phyloP scores from a whole-genome alignment of 2,329 filamentous ascomycete species.

The Bipolaris zeicola region DNA sequence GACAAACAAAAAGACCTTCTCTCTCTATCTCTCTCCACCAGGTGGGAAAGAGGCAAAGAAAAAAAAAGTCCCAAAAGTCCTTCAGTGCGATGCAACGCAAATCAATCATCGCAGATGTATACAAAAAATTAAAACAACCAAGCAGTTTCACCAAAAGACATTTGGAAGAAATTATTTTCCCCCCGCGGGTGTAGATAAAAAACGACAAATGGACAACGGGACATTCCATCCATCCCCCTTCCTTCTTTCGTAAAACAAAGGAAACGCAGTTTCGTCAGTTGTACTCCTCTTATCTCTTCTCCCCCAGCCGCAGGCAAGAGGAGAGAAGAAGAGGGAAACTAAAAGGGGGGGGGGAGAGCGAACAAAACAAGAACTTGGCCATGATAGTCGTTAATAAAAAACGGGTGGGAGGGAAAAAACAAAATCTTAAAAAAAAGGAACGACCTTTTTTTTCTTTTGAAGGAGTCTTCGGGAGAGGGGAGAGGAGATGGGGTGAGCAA shows the following conservation, averaged over 20 bases:
- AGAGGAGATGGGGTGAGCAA: slow-evolving; percentile 33
- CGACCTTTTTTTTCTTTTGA: neutral
- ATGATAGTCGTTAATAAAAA: slow-evolving; percentile 16
- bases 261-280: slow-evolving; percentile 45
- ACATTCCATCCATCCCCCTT: neutral
- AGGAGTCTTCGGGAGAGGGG: slow-evolving; percentile 8
- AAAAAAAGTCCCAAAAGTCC: slow-evolving; percentile 20
- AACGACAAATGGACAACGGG: neutral
- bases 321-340: neutral
- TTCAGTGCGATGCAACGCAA: slow-evolving; percentile 28
- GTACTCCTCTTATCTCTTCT: slow-evolving; percentile 32
- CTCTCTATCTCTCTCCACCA: slow-evolving; percentile 17
- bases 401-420: neutral
- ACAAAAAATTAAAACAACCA: slow-evolving; percentile 11
- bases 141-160: slow-evolving; percentile 3
- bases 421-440: too few relatives aligned
- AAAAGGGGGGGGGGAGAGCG: neutral
- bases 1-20: slow-evolving; percentile 7
- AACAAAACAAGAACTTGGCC: slow-evolving; percentile 17
- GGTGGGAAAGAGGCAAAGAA: neutral
- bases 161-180: neutral
- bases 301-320: neutral
- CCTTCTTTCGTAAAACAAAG: slow-evolving; percentile 11
- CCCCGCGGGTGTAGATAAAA: neutral
- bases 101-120: slow-evolving; percentile 26